Base-by-base conservation (phyloP, 2,329 filamentous ascomycete species). In the Epichloe aotearoae region DNA sequence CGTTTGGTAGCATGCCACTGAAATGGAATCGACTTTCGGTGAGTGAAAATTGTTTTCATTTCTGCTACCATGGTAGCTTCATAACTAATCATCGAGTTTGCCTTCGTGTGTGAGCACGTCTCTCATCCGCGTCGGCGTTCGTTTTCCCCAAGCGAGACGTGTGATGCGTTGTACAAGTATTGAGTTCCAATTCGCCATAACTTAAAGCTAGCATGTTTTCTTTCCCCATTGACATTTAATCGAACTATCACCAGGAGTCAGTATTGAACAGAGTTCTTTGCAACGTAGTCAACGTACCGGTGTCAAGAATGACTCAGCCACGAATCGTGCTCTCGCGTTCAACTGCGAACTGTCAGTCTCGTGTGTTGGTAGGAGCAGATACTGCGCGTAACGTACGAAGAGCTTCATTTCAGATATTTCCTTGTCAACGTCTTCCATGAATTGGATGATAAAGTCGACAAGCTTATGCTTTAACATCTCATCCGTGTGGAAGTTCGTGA, bases 401-500 rank as follows among this genome's bases (percentile, higher is more conserved):
- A 98, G 84, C 79, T 98, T 98, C 93, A 98, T 97, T 73, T 98
- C 94, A 3, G 93, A 97, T 54, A 98, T 98, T 70, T 98, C 93
- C 76, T 98, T 98, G 69, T 98, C 94, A 4, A 98, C 94, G 68
- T 98, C 93, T 69, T 98, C 91, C 91, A 98, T 97, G 64, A 98
- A 98, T 64, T 97, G 84, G 58, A 98, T 96, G 59, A 98, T 95
- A 64, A 98, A 98, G 68, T 98, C 93, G 36, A 98, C 94, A 59
- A 98, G 77, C 75, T 98, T 97, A 68, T 98, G 91, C 76, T 97
- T 97, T 66, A 97, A 69, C 89, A 98, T 95, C 66, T 94, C 87
- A 69, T 97, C 93, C 4, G 93, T 97, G 63, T 98, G 93, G 75
- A 93, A 94, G 72, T 98, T 98, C 45, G 93, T 98, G 64, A 98